Base-by-base conservation (phyloP, 2,329 filamentous ascomycete genomes). In the Ceratocystis variospora region DNA sequence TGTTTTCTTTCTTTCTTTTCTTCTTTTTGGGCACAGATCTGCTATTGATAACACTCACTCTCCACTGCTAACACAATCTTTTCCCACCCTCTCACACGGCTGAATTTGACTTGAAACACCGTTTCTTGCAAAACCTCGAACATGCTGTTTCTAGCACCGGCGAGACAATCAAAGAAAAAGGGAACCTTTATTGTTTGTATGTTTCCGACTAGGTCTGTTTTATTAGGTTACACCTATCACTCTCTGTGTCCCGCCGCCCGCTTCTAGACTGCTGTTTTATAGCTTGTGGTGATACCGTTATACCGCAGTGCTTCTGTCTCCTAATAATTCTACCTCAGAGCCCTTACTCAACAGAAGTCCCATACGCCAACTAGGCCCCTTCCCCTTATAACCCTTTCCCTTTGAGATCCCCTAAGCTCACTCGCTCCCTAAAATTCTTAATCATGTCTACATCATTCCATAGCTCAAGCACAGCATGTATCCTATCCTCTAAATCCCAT, bases 221-320 rank as follows among this genome's bases (percentile, higher is more conserved):
- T 59, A 59, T 59, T 59, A n/a, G 15, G 53, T 33, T 59, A 59
- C 53, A 59, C 28, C 15, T 59, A 33, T 15, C 53, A 31, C 48
- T 19, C 22, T 3, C 48, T 22, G 8, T 19, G 8, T 22, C 48
- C n/a, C 48, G 8, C 25, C 8, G 19, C 6, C 48, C n/a, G 0
- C 19, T 22, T 22, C 48, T 41, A 10, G 37, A 12, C 37, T 41
- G 10, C 12, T 41, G 37, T 41, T 41, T 41, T 41, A 12, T 41
- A 41, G 37, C 37, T 41, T 41, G 37, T 41, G 37, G 37, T 8
- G 7, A 10, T 22, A 8, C 6, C 48, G 3, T 25, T 25, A 5
- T 53, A 19, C 19, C 8, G 7, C 25, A 12, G 25, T 37, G n/a
- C 53, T 25, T 59, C 28, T 7, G 12, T 22, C 28, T 57, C 25